Evolutionary conservation across 768 basidiomycete genomes (phyloP).

Genomic region (Macrolepiota fuliginosa): DNA sequence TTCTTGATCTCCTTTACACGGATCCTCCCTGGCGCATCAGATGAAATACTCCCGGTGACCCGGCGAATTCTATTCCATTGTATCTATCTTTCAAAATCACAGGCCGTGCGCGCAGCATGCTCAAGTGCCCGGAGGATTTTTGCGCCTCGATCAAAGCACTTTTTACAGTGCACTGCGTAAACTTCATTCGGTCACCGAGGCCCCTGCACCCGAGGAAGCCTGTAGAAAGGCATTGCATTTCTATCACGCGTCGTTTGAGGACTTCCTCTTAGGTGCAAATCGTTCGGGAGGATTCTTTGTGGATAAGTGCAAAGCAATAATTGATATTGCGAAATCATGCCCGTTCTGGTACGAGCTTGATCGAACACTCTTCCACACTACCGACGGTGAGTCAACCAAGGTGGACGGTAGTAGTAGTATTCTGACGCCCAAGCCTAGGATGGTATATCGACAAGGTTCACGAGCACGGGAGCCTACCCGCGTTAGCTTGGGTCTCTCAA

Average conservation of each 20-base stretch:
- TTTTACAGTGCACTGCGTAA: not conserved
- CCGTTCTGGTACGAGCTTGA: not conserved
- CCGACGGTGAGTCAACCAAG: not conserved
- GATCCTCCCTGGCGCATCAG: not conserved
- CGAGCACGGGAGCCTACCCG: not conserved
- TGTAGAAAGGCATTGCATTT: not conserved
- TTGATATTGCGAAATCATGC: not conserved
- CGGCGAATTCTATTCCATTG: not conserved
- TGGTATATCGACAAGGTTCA: not conserved
- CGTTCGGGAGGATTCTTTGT: not conserved
- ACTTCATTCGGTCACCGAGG: not conserved
- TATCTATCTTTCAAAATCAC: not conserved
- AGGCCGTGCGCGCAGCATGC: not conserved
- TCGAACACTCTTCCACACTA: not conserved
- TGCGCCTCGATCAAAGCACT: not conserved
- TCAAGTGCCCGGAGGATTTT: not conserved
- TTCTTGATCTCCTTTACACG: slow-evolving; percentile 3
- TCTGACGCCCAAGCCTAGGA: not conserved
- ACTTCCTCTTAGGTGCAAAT: not conserved
- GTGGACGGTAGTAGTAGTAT: not conserved
- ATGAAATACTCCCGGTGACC: not conserved
- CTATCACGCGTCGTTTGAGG: slow-evolving; percentile 2
- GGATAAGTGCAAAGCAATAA: not conserved
- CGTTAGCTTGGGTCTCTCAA: not conserved
- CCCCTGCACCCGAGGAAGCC: not conserved